Base-by-base conservation (phyloP, 2,329 filamentous ascomycete species). In the Trichoderma atrobrunneum region DNA sequence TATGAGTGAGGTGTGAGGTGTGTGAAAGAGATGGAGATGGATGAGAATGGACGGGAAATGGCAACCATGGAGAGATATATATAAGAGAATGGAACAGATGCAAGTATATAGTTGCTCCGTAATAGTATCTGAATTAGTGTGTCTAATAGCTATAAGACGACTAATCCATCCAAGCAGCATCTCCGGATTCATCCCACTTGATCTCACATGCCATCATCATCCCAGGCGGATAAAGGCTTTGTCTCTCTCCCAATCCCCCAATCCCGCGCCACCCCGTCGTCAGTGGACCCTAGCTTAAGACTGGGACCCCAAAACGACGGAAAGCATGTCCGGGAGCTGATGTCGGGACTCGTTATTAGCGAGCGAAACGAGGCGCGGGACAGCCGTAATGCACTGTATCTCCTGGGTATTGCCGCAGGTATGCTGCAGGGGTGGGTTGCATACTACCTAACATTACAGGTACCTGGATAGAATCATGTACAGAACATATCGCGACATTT, bases 311-410 rank as follows among this genome's bases (percentile, higher is more conserved):
- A 21, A 24, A 54, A 11, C 21, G 10, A 51, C 65, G 65, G 54
- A 60, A 68, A 68, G 56, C 26, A 43, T 28, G 65, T 48, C 65
- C 65, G 65, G 65, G 54, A 68, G 65, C 56, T 68, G 65, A 60
- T 48, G 65, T 48, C 54, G 56, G 65, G 56, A 68, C 34, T 56
- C 16, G 10, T 56, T 12, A 3, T 36, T 36, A n/a, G 39, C 12
- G 18, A 51, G 16, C 39, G 39, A 18, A 5, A 26, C 34, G 39
- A 10, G 39, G 18, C 39, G 39, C 62, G 62, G 62, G 14, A 56
- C 28, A 36, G 63, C 63, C 63, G 43, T 28, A 36, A 7, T 36
- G 63, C 21, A 32, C 63, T 24, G 21, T 24, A 54, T 54, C 48
- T 54, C n/a, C n/a, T 51, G 43, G 43, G 48, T 24, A 54, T 21